Evolutionary conservation across 2,329 filamentous ascomycete genomes (phyloP), one percentile per base, ranked within the genome.

Genomic region (Colletotrichum sp.): DNA sequence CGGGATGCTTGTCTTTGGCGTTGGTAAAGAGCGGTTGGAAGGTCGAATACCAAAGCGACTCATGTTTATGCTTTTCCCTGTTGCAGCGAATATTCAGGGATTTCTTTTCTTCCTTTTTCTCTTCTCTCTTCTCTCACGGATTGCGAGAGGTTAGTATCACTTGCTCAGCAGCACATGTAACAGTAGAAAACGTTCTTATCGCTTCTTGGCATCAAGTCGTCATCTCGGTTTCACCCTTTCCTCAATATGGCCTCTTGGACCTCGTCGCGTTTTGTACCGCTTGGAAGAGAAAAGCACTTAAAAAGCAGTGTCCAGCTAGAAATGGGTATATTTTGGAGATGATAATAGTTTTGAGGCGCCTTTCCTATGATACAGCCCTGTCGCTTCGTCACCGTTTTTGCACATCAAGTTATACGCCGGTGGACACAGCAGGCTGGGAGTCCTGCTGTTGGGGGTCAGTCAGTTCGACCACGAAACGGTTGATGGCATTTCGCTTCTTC

Each of bases 401-500:
- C 27, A 43, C 61, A 43, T 43, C n/a, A 18, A 25, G 16, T 27
- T 39, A 32, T 25, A 66, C 43, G 7, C 22, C 32, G 39, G n/a
- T 15, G 32, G 30, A 22, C 13, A 65, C 18, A 9, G 8, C 27
- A 10, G 22, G 9, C 36, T 25, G 36, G 25, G 61, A 64, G 60
- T 36, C 15, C 32, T 71, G 61, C 18, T 76, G 70, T 12, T 76
- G 71, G 18, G 72, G 70, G 43, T 78, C 77, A 34, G 75, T 77
- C 22, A 72, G 69, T 43, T 68, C 56, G n/a, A 78, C 75, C 9
- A 84, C 78, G 61, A 81, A 77, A 18, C 78, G 77, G 74, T 82
- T 82, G 55, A 85, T 71, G 39, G 81, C 68, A 73, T 80, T 80
- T 25, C 83, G 80, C 48, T 79, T 80, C 18, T 66, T 64, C 52